Evolutionary conservation across 1,284 basidiomycete genomes (phyloP).

Genomic region (Volvariella volvacea): DNA sequence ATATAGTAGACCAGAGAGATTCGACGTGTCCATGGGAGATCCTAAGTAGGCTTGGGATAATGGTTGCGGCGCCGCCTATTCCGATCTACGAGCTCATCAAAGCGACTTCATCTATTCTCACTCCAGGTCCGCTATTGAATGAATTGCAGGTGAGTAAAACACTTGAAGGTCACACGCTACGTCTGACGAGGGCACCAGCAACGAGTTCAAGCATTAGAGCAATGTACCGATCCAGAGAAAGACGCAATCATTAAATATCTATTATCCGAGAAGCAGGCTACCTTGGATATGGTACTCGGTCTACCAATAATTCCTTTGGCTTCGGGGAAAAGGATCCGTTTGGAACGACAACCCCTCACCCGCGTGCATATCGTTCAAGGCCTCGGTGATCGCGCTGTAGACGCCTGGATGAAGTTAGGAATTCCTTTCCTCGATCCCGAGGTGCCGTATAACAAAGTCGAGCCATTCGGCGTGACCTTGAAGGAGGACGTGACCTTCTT

Average conservation of each 20-base stretch:
- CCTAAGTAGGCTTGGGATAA: neutral
- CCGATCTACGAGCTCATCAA: neutral
- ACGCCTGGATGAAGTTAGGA: neutral
- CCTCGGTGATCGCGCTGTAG: neutral
- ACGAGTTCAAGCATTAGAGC: neutral
- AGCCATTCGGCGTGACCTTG: neutral
- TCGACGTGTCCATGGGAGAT: too few relatives aligned
- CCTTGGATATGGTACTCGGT: neutral
- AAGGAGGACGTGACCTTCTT: neutral
- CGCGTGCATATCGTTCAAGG: neutral
- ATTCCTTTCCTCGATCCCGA: neutral
- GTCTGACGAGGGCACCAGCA: neutral
- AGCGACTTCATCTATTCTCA: neutral
- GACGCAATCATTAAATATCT: neutral
- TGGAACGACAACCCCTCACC: neutral
- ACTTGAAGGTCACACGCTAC: neutral
- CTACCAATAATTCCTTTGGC: neutral
- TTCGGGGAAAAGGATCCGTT: neutral
- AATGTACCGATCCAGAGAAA: neutral
- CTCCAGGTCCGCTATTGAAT: neutral
- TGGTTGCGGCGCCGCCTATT: neutral
- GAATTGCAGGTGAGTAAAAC: neutral
- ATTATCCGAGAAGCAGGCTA: neutral
- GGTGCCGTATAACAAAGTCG: neutral
- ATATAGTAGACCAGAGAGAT: too few relatives aligned